A percentile compares a stretch with the other conserved stretches of the same genome.
Evolutionary conservation across 345 rosid species (phyloP).

Genomic region (Lagerstroemia speciosa): DNA sequence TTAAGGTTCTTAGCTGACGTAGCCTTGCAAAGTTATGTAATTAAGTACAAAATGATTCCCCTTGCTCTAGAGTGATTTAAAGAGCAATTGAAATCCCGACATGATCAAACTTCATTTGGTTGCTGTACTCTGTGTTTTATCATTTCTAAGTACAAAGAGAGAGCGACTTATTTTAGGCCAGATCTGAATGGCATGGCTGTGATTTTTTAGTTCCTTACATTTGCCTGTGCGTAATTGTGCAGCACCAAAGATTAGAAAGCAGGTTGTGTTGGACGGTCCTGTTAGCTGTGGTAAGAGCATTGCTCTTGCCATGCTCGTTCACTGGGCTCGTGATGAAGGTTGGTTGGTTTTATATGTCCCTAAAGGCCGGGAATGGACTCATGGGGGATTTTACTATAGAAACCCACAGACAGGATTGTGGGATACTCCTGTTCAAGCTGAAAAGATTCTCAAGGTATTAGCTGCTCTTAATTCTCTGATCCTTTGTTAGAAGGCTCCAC

Average conservation of each 20-base stretch:
- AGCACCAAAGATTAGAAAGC: slow-evolving; percentile 67
- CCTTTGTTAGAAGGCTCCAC: not conserved
- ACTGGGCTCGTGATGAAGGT: slow-evolving; percentile 96
- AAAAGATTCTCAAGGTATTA: slow-evolving; percentile 73
- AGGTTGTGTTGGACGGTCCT: slow-evolving; percentile 89
- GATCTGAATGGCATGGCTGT: not conserved
- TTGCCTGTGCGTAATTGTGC: not conserved
- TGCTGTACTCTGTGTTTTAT: not conserved
- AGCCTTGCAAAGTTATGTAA: not conserved
- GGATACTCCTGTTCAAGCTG: slow-evolving; percentile 94
- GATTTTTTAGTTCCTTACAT: not conserved
- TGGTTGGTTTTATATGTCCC: slow-evolving; percentile 94
- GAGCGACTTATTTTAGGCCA: not conserved
- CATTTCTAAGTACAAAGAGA: not conserved
- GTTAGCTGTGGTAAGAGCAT: slow-evolving; percentile 89
- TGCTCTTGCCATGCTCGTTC: slow-evolving; percentile 87
- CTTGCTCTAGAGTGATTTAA: not conserved
- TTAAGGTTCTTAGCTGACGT: not conserved
- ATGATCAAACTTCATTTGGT: not conserved
- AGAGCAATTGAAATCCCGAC: not conserved
- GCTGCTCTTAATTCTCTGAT: slow-evolving; percentile 1
- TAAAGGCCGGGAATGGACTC: slow-evolving; percentile 82
- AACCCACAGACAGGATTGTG: slow-evolving; percentile 73
- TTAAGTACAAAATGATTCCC: not conserved
- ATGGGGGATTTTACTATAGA: slow-evolving; percentile 78